Conservation (phyloP, 2,329 filamentous ascomycete genomes). For the Dactylellina cionopaga region DNA sequence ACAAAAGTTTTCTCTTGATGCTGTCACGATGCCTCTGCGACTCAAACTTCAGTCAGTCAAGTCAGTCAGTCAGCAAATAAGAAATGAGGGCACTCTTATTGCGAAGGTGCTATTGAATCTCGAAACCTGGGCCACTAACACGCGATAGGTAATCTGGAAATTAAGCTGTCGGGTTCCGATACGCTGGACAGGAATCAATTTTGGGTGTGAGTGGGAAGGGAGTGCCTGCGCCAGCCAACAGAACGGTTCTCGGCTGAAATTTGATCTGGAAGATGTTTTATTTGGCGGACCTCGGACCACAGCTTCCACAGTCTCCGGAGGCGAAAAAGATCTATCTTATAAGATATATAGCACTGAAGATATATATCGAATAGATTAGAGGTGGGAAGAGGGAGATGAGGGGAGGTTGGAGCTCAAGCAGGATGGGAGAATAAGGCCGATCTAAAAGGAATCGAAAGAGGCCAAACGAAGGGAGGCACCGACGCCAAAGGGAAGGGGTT, state of each 20-base stretch:
- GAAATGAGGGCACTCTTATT: constrained; percentile 42
- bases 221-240: no score
- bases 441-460: constrained; percentile 20
- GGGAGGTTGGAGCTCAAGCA: neutral
- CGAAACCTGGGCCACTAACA: constrained; percentile 47
- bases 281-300: constrained; percentile 20
- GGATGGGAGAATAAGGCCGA: constrained; percentile 22
- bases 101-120: constrained; percentile 28
- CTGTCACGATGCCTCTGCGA: constrained; percentile 2
- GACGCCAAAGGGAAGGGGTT: constrained; percentile 50
- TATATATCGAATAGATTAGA: constrained; percentile 37
- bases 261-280: constrained; percentile 52
- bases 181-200: constrained; percentile 34
- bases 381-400: constrained; percentile 17
- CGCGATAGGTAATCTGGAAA: constrained; percentile 52
- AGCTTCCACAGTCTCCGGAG: constrained; percentile 27
- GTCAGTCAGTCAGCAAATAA: no score
- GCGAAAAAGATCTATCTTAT: constrained; percentile 32
- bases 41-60: constrained; percentile 12
- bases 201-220: constrained; percentile 3
- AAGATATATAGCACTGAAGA: constrained; percentile 20
- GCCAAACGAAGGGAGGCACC: constrained; percentile 49
- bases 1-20: constrained; percentile 25
- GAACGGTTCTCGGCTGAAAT: constrained; percentile 54
- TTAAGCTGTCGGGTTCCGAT: constrained; percentile 46